phyloP scores from a whole-genome alignment of 106 monocot species.

The Hemerocallis citrina region DNA sequence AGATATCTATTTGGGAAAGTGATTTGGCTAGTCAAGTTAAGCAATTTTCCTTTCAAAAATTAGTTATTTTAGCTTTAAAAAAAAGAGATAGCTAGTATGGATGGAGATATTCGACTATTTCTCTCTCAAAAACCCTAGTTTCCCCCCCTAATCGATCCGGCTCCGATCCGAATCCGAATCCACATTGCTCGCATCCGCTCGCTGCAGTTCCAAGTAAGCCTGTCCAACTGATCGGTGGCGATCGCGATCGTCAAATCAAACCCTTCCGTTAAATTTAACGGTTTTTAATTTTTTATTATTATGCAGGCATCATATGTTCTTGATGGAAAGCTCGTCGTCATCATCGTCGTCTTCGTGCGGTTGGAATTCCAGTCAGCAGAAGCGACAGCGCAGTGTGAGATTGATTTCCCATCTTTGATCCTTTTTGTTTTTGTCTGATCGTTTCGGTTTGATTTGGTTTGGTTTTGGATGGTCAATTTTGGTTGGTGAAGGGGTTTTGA shows the following conservation, averaged over 20 bases:
- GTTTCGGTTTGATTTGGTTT: not conserved
- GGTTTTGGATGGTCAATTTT: too few relatives aligned
- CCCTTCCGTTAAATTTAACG: not conserved
- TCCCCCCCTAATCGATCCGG: not conserved
- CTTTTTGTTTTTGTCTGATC: too few relatives aligned
- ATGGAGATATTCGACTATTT: too few relatives aligned
- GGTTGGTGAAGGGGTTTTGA: too few relatives aligned
- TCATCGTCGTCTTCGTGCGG: not conserved
- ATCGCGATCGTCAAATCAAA: not conserved
- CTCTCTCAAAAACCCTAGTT: not conserved
- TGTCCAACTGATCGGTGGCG: not conserved
- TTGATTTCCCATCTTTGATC: too few relatives aligned
- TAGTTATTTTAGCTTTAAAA: too few relatives aligned
- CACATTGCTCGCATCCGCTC: not conserved
- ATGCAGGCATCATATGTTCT: not conserved
- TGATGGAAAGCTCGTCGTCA: not conserved
- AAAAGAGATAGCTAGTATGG: too few relatives aligned
- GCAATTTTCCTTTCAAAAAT: too few relatives aligned
- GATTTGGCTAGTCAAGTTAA: too few relatives aligned
- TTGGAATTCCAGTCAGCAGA: not conserved
- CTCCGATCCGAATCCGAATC: not conserved
- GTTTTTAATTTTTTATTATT: too few relatives aligned
- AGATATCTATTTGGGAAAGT: too few relatives aligned
- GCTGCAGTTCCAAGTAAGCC: not conserved
- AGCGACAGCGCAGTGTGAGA: constrained; percentile 7